A percentile compares a stretch with the other conserved stretches of the same genome.
Evolutionary conservation across 2,329 filamentous ascomycete genomes (phyloP).

Genomic region (Aspergillus costaricaensis): DNA sequence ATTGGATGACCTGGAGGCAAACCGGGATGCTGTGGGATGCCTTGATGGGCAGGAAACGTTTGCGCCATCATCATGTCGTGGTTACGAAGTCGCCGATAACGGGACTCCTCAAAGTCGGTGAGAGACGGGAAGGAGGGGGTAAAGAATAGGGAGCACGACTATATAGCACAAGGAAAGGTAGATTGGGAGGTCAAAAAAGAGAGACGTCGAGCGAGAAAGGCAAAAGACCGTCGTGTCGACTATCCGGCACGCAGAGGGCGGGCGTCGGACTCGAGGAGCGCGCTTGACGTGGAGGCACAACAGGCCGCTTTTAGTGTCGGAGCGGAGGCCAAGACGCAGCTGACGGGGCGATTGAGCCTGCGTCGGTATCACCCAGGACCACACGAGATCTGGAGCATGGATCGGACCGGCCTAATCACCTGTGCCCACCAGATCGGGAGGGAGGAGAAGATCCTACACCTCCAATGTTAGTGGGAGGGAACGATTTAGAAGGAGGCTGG

Average conservation of each 20-base stretch:
- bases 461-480: slow-evolving; percentile 11
- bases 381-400: slow-evolving; percentile 37
- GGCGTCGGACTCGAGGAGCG: slow-evolving; percentile 29
- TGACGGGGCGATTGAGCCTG: slow-evolving; percentile 34
- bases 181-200: slow-evolving; percentile 7
- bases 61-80: slow-evolving; percentile 57
- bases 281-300: slow-evolving; percentile 34
- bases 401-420: slow-evolving; percentile 31
- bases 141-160: background rate
- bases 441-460: slow-evolving; percentile 16
- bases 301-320: slow-evolving; percentile 38
- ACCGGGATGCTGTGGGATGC: slow-evolving; percentile 60
- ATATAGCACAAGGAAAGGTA: background rate
- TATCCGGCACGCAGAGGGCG: slow-evolving; percentile 16
- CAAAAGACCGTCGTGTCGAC: slow-evolving; percentile 17
- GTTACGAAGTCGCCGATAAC: slow-evolving; percentile 37
- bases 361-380: slow-evolving; percentile 32
- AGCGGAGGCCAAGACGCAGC: slow-evolving; percentile 40
- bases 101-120: slow-evolving; percentile 29
- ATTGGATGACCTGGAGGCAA: slow-evolving; percentile 64
- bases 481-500: slow-evolving; percentile 6
- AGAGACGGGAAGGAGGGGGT: slow-evolving; percentile 18
- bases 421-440: slow-evolving; percentile 28
- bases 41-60: slow-evolving; percentile 60
- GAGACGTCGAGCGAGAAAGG: slow-evolving; percentile 8